Evolutionary conservation across 352 stramenopile genomes (phyloP), one percentile per base, ranked within the genome.

Genomic region (Phytophthora boehmeriae): DNA sequence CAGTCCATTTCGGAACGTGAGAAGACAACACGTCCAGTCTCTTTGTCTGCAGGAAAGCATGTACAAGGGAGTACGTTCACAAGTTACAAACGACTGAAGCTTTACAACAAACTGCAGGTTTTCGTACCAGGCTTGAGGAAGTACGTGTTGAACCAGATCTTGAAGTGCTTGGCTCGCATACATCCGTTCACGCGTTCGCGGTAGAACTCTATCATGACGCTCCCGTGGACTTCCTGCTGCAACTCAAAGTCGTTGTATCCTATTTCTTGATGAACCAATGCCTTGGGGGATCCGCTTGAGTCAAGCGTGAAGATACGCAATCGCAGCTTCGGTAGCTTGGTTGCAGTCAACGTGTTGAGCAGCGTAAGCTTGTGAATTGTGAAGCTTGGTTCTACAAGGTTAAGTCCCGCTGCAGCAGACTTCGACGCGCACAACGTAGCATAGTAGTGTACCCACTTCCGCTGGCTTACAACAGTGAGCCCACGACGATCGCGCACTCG

Each of bases 401-500:
- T 9, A 25, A 55, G 22, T 42, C 53, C 22, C 23, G 62, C 36
- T 22, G 49, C 48, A 17, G 51, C 34, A 50, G 49, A 64, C 45
- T 74, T 34, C 28, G 25, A 30, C 25, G 36, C 43, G 20, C 8
- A 47, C 25, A 73, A 38, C 13, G 70, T 59, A 64, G 80, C 76
- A 34, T 83, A 89, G 64, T 92, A 90, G 36, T 75, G 63, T 0
- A 92, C 80, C 83, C 83, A 92, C 47, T 90, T 90, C 57, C 72
- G 80, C 43, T 92, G 83, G 32, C 80, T 90, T 5, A 76, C 60
- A 28, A 92, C 83, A 0, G 83, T 92, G 14, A 92, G 68, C 13
- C 83, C 83, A 1, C 78, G 71, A 5, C 68, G 61, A 55, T 92
- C 83, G 30, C 58, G 50, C 9, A 92, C 80, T 45, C 83, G 78